Percentiles rank a stretch among this genome's conserved stretches.
Evolutionary conservation across 2,329 filamentous ascomycete species (phyloP).

Genomic region (Arthrinium puccinioides): DNA sequence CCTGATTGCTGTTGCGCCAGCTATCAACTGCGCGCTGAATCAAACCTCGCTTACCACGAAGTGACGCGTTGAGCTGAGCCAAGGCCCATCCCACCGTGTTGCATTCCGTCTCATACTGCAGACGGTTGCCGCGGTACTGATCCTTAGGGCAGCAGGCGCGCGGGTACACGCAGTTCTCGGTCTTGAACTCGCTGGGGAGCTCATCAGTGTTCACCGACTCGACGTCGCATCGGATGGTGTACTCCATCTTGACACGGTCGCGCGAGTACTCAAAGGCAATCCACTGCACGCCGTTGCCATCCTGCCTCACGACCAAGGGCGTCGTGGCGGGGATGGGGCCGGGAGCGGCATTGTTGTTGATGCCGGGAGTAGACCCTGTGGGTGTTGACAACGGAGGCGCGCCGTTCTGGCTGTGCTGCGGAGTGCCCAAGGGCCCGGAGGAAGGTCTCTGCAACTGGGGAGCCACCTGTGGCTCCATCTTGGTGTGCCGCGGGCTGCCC

Average conservation of each 20-base stretch:
- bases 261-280: slow-evolving; percentile 97
- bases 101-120: slow-evolving; percentile 97
- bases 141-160: slow-evolving; percentile 92
- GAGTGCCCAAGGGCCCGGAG: slow-evolving; percentile 40
- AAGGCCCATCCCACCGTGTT: slow-evolving; percentile 99
- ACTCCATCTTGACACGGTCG: slow-evolving; percentile 98
- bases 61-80: slow-evolving; percentile 82
- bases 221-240: slow-evolving; percentile 95
- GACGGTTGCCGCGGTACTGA: slow-evolving; percentile 88
- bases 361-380: slow-evolving; percentile 41
- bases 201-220: slow-evolving; percentile 91
- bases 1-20: slow-evolving; percentile 98
- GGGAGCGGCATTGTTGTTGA: slow-evolving; percentile 86
- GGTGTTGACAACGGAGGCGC: slow-evolving; percentile 33
- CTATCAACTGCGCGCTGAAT: slow-evolving; percentile 97
- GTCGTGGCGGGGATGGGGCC: slow-evolving; percentile 96
- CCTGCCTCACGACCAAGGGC: slow-evolving; percentile 86
- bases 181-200: slow-evolving; percentile 83
- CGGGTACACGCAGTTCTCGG: slow-evolving; percentile 96
- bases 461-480: slow-evolving; percentile 56
- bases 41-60: slow-evolving; percentile 87
- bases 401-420: slow-evolving; percentile 36
- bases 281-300: slow-evolving; percentile 96
- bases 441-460: slow-evolving; percentile 54
- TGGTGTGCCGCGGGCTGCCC: slow-evolving; percentile 52